Conservation (phyloP, 768 basidiomycete species). For the Coprinopsis cinerea region DNA sequence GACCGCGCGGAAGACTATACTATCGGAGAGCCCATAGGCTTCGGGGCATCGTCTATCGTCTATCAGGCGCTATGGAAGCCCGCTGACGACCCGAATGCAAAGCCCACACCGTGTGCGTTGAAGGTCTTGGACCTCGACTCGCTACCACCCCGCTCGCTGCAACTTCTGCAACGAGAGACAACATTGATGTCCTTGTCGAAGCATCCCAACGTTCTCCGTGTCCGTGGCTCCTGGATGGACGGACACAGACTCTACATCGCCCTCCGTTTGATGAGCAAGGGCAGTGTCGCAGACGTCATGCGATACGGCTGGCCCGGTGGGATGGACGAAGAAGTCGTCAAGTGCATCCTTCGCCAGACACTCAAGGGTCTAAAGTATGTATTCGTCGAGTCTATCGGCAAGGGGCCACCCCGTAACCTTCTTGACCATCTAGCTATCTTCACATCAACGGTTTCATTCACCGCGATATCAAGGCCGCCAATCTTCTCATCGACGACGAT, state of each 20-base stretch:
- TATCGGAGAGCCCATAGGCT: constrained; percentile 76
- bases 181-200: constrained; percentile 90
- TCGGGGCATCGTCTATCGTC: constrained; percentile 89
- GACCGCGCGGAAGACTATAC: constrained; percentile 68
- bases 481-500: constrained; percentile 86
- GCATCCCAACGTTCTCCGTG: constrained; percentile 89
- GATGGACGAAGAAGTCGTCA: constrained; percentile 84
- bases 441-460: constrained; percentile 90
- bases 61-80: constrained; percentile 65
- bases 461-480: constrained; percentile 91
- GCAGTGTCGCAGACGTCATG: constrained; percentile 83
- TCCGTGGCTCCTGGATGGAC: constrained; percentile 83
- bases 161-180: constrained; percentile 76
- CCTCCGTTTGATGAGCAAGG: constrained; percentile 83
- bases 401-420: constrained; percentile 3
- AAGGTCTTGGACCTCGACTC: constrained; percentile 88
- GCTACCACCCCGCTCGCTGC: constrained; percentile 64
- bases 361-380: constrained; percentile 78
- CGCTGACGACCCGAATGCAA: constrained; percentile 13
- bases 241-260: constrained; percentile 85
- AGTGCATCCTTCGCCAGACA: constrained; percentile 80
- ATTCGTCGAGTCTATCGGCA: constrained; percentile 1
- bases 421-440: constrained; percentile 57
- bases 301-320: constrained; percentile 82
- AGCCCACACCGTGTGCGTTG: constrained; percentile 63